These are phyloP conservation scores for Mycena capillaripes DNA, from an alignment of 768 basidiomycete species.

Conservation along the genomic window DNA sequence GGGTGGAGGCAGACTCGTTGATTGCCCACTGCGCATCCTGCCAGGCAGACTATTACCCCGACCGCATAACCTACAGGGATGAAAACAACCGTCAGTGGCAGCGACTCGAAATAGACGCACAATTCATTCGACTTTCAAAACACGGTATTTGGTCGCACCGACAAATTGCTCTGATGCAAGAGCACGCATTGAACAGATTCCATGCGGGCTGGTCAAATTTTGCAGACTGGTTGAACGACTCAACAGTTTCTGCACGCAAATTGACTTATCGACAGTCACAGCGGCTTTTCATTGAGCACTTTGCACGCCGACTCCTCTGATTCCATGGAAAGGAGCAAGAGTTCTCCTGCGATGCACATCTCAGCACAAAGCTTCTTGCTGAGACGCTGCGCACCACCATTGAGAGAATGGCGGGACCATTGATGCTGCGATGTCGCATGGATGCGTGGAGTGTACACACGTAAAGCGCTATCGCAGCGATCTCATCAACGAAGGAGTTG, in stretches of 20 bases:
- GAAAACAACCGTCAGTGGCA: neutral
- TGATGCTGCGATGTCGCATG: neutral
- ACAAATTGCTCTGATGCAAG: neutral
- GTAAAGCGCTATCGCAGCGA: neutral
- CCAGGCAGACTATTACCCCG: neutral
- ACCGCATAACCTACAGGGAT: neutral
- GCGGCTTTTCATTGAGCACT: neutral
- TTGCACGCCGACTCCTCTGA: neutral
- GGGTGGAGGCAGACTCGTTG: no score
- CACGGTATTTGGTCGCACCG: constrained; percentile 4
- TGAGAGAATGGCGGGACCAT: no score
- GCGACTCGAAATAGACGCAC: neutral
- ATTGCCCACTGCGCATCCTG: neutral
- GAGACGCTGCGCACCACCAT: neutral
- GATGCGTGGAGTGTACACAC: neutral
- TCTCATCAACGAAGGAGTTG: neutral
- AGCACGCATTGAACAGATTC: neutral
- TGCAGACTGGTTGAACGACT: neutral
- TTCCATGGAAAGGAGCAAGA: neutral
- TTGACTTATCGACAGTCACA: neutral
- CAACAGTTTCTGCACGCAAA: neutral
- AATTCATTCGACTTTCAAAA: neutral
- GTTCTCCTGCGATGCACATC: neutral
- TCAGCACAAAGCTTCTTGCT: neutral
- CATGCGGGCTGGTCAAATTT: constrained; percentile 11